A percentile compares a stretch with the other conserved stretches of the same genome.
phyloP scores from a whole-genome alignment of 352 stramenopile species.

The Globisporangium nodosum region DNA sequence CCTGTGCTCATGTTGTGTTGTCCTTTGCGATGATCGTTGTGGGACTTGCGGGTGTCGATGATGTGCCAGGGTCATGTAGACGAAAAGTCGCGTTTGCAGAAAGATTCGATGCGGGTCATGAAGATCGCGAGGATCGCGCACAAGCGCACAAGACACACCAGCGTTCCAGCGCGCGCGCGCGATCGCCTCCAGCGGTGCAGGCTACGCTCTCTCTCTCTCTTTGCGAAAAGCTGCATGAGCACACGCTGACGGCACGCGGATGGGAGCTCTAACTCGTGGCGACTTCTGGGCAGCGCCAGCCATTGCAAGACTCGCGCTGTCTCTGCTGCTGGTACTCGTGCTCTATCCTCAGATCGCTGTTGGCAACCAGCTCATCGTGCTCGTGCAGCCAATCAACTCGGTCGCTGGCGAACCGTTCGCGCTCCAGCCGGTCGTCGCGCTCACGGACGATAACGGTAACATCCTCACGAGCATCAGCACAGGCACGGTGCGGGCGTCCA shows the following conservation, averaged over 20 bases:
- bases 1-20: neutral
- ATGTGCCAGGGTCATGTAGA: neutral
- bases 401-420: conserved; percentile 53
- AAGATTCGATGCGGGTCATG: neutral
- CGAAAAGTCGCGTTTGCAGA: neutral
- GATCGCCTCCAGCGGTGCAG: neutral
- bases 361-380: conserved; percentile 45
- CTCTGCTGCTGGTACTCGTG: neutral
- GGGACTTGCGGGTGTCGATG: neutral
- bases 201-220: neutral
- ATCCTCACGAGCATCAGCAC: conserved; percentile 57
- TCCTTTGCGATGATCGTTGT: neutral
- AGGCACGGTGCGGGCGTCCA: conserved; percentile 45
- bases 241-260: neutral
- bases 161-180: no score
- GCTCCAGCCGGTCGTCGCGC: conserved; percentile 56
- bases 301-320: neutral
- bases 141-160: no score
- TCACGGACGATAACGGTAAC: conserved; percentile 75
- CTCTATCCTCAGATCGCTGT: conserved; percentile 5
- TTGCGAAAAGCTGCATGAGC: neutral
- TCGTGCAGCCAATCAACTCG: conserved; percentile 64
- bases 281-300: neutral
- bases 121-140: no score
- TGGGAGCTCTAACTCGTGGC: neutral